Evolutionary conservation across 331 rosid genomes (phyloP).

Genomic region (Pyracantha coccinea): DNA sequence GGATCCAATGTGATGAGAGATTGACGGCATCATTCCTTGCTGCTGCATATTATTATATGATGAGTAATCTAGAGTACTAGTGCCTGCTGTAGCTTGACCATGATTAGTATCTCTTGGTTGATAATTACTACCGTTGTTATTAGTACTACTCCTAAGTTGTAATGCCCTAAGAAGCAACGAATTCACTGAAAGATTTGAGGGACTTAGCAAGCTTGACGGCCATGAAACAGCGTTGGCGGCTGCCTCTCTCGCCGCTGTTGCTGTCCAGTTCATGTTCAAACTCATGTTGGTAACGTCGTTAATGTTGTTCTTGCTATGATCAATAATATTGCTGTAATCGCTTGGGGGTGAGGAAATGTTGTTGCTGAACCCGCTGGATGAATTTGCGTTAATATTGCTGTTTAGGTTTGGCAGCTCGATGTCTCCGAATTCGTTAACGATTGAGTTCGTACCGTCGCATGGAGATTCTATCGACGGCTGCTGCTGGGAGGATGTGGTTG

Average conservation of each 20-base stretch:
- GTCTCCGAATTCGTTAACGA: constrained; percentile 63
- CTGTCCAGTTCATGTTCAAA: constrained; percentile 41
- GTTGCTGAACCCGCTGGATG: constrained; percentile 31
- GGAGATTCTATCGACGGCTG: constrained; percentile 52
- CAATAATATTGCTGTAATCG: constrained; percentile 8
- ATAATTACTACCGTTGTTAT: neutral
- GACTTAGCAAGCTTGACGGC: constrained; percentile 47
- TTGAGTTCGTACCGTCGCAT: constrained; percentile 53
- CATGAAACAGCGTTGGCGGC: constrained; percentile 31
- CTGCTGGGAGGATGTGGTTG: constrained; percentile 28
- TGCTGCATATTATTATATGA: constrained; percentile 5
- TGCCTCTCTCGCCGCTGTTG: constrained; percentile 22
- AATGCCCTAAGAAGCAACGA: constrained; percentile 88
- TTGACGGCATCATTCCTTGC: neutral
- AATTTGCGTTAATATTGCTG: constrained; percentile 17
- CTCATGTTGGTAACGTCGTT: constrained; percentile 24
- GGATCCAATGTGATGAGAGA: constrained; percentile 21
- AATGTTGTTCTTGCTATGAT: neutral
- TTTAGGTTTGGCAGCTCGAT: constrained; percentile 51
- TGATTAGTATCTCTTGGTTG: neutral
- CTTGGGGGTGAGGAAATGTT: constrained; percentile 24
- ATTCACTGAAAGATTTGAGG: constrained; percentile 46
- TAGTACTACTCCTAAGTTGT: constrained; percentile 46
- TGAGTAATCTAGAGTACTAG: constrained; percentile 11
- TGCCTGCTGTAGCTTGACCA: neutral